Evolutionary conservation across 2,329 filamentous ascomycete species (phyloP).

Genomic region (Fusarium sororula): DNA sequence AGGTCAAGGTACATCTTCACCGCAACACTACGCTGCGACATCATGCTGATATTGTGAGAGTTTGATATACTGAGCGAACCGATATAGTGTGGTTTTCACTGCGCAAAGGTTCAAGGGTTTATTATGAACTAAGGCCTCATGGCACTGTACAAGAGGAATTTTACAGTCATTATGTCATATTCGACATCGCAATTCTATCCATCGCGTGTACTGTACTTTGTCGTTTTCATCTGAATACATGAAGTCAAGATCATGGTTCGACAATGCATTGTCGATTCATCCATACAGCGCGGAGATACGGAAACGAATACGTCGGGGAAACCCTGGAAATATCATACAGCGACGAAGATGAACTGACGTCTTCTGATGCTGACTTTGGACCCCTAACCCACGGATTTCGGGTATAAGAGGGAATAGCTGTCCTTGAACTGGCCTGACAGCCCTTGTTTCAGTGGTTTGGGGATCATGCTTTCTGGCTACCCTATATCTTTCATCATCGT

Average conservation of each 20-base stretch:
- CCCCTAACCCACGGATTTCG: slow-evolving; percentile 24
- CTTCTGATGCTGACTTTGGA: background rate
- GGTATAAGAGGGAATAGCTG: slow-evolving; percentile 15
- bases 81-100: background rate
- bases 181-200: background rate
- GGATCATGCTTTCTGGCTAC: background rate
- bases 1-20: background rate
- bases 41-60: background rate
- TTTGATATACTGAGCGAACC: background rate
- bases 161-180: background rate
- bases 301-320: slow-evolving; percentile 36
- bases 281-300: slow-evolving; percentile 14
- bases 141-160: background rate
- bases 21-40: background rate
- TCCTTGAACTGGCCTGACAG: background rate
- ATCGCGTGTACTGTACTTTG: background rate
- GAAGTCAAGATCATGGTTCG: background rate
- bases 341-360: slow-evolving; percentile 9
- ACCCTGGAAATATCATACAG: slow-evolving; percentile 12
- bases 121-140: background rate
- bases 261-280: background rate
- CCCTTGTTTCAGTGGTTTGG: background rate
- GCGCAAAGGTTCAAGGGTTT: background rate
- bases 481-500: background rate
- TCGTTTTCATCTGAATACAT: background rate